Evolutionary conservation across 2,329 filamentous ascomycete species (phyloP).

Genomic region (Trichophyton rubrum): DNA sequence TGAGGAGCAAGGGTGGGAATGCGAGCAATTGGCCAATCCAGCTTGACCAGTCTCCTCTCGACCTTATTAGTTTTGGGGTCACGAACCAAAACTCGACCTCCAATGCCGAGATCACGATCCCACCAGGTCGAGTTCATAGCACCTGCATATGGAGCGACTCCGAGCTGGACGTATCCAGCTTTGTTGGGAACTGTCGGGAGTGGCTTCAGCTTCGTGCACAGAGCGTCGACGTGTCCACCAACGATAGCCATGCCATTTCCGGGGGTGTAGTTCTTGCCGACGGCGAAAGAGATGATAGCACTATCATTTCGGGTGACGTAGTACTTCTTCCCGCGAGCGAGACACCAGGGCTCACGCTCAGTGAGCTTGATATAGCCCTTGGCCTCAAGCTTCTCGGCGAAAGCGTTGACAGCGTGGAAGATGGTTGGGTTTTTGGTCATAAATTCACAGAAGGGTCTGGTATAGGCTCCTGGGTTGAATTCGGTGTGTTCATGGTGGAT

Average conservation of each 20-base stretch:
- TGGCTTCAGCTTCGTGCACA: conserved; percentile 85
- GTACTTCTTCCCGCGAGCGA: conserved; percentile 76
- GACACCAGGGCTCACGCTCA: conserved; percentile 64
- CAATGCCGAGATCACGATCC: conserved; percentile 87
- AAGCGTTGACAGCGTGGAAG: conserved; percentile 76
- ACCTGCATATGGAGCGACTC: conserved; percentile 85
- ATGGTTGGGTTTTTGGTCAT: conserved; percentile 83
- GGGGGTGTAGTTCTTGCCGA: conserved; percentile 66
- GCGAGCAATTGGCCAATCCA: conserved; percentile 87
- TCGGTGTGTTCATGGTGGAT: not conserved
- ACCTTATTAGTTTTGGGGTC: conserved; percentile 64
- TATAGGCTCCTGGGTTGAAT: conserved; percentile 49
- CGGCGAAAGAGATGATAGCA: conserved; percentile 70
- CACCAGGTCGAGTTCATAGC: conserved; percentile 85
- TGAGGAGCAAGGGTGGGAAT: conserved; percentile 89
- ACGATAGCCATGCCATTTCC: conserved; percentile 83
- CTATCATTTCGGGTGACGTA: conserved; percentile 76
- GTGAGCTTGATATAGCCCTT: conserved; percentile 65
- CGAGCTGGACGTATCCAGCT: conserved; percentile 77
- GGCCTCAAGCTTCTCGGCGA: conserved; percentile 57
- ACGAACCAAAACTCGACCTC: conserved; percentile 74
- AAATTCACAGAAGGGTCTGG: conserved; percentile 75
- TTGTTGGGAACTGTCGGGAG: conserved; percentile 72
- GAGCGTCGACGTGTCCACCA: conserved; percentile 82
- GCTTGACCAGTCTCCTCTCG: conserved; percentile 67